These are phyloP conservation scores for Heterobasidion parviporum DNA, from an alignment of 1,284 basidiomycete species.

Conservation along the genomic window DNA sequence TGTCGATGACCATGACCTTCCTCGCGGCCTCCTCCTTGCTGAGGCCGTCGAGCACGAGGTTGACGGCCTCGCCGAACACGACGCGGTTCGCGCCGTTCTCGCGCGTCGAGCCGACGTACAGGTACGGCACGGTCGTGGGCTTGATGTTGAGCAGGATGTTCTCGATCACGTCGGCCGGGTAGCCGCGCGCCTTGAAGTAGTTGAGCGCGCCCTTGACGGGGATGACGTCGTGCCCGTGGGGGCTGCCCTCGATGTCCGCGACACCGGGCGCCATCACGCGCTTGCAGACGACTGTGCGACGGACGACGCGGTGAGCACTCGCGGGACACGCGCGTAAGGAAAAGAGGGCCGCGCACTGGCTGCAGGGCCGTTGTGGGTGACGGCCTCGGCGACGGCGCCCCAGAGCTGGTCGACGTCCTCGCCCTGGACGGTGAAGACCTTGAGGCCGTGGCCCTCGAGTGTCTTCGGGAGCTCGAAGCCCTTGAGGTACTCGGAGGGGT, in stretches of 20 bases:
- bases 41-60: slow-evolving; percentile 63
- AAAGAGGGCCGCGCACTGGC: slow-evolving; percentile 35
- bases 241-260: slow-evolving; percentile 66
- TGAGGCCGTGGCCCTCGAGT: slow-evolving; percentile 72
- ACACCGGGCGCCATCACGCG: slow-evolving; percentile 78
- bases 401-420: slow-evolving; percentile 76
- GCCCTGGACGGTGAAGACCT: slow-evolving; percentile 63
- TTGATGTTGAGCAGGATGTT: slow-evolving; percentile 62
- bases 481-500: slow-evolving; percentile 76
- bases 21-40: slow-evolving; percentile 69
- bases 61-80: slow-evolving; percentile 78
- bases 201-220: slow-evolving; percentile 69
- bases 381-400: slow-evolving; percentile 47
- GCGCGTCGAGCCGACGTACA: slow-evolving; percentile 60
- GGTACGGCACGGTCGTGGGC: slow-evolving; percentile 45
- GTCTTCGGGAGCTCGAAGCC: slow-evolving; percentile 69
- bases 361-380: slow-evolving; percentile 64
- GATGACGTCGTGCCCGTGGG: slow-evolving; percentile 79
- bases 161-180: slow-evolving; percentile 44
- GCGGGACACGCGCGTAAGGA: not conserved
- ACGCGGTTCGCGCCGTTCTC: slow-evolving; percentile 75
- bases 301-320: not conserved
- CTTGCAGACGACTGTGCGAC: slow-evolving; percentile 52
- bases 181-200: slow-evolving; percentile 62
- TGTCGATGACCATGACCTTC: slow-evolving; percentile 82